These are phyloP conservation scores for Monilinia vaccinii-corymbosi DNA, from an alignment of 2,329 filamentous ascomycete genomes.

Conservation along the genomic window DNA sequence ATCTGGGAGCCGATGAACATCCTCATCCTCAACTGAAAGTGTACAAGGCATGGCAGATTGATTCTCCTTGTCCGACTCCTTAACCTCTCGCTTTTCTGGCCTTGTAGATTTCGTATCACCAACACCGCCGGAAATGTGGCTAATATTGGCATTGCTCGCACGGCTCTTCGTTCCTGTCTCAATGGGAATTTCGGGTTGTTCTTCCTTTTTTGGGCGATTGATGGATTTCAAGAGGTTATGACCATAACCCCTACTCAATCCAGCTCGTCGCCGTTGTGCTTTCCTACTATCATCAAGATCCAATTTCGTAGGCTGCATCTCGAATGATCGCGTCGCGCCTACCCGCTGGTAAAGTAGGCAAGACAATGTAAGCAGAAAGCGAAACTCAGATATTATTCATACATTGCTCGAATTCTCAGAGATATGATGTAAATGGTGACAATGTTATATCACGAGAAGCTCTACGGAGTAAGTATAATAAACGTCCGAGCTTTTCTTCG, in stretches of 20 bases:
- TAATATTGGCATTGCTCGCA: not conserved
- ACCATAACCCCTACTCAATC: not conserved
- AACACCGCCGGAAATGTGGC: not conserved
- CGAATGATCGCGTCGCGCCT: slow-evolving; percentile 1
- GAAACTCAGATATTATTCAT: not conserved
- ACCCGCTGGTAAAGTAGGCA: not conserved
- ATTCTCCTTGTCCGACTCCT: slow-evolving; percentile 4
- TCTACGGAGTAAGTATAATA: not conserved
- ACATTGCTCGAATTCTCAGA: not conserved
- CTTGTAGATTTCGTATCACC: not conserved
- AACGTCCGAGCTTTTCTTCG: not conserved
- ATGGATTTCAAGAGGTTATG: not conserved
- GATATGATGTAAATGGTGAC: not conserved
- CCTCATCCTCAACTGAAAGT: not conserved
- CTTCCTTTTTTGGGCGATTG: not conserved
- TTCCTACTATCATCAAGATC: slow-evolving; percentile 9
- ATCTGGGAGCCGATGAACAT: slow-evolving; percentile 5
- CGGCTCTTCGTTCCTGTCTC: not conserved
- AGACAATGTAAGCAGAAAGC: not conserved
- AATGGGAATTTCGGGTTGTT: not conserved
- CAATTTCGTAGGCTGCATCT: slow-evolving; percentile 2
- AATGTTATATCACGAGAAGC: not conserved
- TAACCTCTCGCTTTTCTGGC: not conserved
- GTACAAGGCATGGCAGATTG: not conserved
- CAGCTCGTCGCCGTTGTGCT: not conserved